Conservation (phyloP, 73 alveolate species). For the Blepharisma japonicum region DNA sequence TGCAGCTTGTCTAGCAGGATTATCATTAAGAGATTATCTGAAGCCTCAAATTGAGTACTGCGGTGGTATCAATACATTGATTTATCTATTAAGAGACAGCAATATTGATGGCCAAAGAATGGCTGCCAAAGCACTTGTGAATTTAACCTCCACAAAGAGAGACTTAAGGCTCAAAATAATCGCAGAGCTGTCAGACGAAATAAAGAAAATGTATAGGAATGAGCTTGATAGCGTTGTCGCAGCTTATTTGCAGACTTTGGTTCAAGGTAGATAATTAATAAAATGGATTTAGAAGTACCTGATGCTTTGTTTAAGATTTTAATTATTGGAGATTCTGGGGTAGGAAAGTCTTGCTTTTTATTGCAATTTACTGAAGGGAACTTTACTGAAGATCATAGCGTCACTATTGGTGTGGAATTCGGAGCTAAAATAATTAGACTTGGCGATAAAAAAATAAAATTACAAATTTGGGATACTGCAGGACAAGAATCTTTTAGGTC, state of each 20-base stretch:
- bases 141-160: slow-evolving; percentile 62
- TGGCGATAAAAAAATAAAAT: slow-evolving; percentile 57
- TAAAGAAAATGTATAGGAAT: slow-evolving; percentile 58
- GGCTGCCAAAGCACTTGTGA: slow-evolving; percentile 81
- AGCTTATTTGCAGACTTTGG: slow-evolving; percentile 67
- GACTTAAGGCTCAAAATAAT: slow-evolving; percentile 69
- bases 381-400: slow-evolving; percentile 74
- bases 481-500: slow-evolving; percentile 93
- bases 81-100: slow-evolving; percentile 52
- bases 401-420: slow-evolving; percentile 93
- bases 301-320: slow-evolving; percentile 49
- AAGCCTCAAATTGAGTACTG: slow-evolving; percentile 64
- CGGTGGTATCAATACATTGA: slow-evolving; percentile 69
- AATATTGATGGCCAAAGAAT: slow-evolving; percentile 68
- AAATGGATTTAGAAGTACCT: background rate
- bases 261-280: slow-evolving; percentile 38
- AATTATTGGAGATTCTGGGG: slow-evolving; percentile 51
- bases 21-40: slow-evolving; percentile 73
- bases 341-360: slow-evolving; percentile 90
- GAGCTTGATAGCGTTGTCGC: slow-evolving; percentile 79
- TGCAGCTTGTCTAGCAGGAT: slow-evolving; percentile 60
- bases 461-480: slow-evolving; percentile 96
- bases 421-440: slow-evolving; percentile 81
- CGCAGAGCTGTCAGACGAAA: slow-evolving; percentile 74
- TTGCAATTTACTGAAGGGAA: slow-evolving; percentile 68